phyloP scores from a whole-genome alignment of 768 basidiomycete species.

The Boletellus sp. region DNA sequence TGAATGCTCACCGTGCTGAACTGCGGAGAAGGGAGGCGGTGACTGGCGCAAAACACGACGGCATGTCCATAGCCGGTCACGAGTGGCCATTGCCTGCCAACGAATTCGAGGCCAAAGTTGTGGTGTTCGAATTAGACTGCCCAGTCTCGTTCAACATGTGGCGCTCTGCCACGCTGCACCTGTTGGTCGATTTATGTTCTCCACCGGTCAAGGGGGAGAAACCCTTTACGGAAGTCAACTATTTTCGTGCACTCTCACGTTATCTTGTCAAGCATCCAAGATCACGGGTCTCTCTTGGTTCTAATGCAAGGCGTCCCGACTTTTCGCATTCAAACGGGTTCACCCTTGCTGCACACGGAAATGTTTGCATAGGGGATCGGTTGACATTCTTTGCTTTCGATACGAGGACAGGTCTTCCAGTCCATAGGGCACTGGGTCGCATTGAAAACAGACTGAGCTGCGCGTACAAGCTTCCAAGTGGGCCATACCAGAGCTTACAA shows the following conservation, averaged over 20 bases:
- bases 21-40: accelerated
- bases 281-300: conserved; percentile 36
- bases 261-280: conserved; percentile 4
- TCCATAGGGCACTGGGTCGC: conserved; percentile 7
- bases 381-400: conserved; percentile 32
- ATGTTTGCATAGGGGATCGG: conserved; percentile 28
- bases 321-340: conserved; percentile 28
- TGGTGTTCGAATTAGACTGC: background rate
- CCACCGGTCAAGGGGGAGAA: background rate
- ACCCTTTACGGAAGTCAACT: background rate
- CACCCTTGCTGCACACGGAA: conserved; percentile 13
- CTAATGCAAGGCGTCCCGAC: conserved; percentile 30
- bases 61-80: conserved; percentile 25
- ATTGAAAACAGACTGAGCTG: conserved; percentile 21
- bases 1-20: background rate
- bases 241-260: background rate
- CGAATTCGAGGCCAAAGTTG: background rate
- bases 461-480: conserved; percentile 31
- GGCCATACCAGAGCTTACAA: conserved; percentile 35
- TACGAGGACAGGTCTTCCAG: conserved; percentile 6
- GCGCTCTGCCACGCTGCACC: conserved; percentile 6
- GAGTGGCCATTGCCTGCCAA: conserved; percentile 45
- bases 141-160: background rate
- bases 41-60: too few relatives aligned
- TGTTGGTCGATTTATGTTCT: conserved; percentile 35